A percentile compares a stretch with the other conserved stretches of the same genome.
Conservation (phyloP, 2,329 filamentous ascomycete genomes). For the Colletotrichum sp. region DNA sequence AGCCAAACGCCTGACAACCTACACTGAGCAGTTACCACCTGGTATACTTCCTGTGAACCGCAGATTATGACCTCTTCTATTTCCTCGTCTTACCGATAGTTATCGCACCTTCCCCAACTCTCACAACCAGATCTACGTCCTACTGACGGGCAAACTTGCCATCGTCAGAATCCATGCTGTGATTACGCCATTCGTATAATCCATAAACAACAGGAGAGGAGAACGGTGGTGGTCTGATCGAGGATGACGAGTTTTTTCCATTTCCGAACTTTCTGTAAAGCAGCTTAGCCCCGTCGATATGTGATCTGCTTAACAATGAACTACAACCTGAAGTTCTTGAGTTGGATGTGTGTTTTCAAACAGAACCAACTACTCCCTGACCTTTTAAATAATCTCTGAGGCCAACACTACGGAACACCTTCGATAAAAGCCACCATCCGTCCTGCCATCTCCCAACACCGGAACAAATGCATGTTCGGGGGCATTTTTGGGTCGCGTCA, state of each 20-base stretch:
- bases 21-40: neutral
- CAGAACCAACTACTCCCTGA: neutral
- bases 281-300: neutral
- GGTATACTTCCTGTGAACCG: neutral
- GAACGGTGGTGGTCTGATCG: accelerated
- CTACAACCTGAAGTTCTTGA: no score
- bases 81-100: neutral
- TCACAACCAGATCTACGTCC: neutral
- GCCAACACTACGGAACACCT: accelerated
- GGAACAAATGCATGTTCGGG: neutral
- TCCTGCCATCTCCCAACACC: neutral
- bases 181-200: neutral
- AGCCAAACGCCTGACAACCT: no score
- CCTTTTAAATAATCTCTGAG: neutral
- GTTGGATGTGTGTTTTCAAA: neutral
- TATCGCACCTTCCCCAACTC: accelerated
- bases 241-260: accelerated
- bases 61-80: neutral
- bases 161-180: neutral
- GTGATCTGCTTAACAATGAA: neutral
- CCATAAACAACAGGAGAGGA: neutral
- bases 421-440: neutral
- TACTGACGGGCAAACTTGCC: neutral
- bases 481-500: neutral
- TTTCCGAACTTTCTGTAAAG: accelerated